These are phyloP conservation scores for Castanopsis chinensis DNA, from an alignment of 306 rosid species.

Conservation along the genomic window DNA sequence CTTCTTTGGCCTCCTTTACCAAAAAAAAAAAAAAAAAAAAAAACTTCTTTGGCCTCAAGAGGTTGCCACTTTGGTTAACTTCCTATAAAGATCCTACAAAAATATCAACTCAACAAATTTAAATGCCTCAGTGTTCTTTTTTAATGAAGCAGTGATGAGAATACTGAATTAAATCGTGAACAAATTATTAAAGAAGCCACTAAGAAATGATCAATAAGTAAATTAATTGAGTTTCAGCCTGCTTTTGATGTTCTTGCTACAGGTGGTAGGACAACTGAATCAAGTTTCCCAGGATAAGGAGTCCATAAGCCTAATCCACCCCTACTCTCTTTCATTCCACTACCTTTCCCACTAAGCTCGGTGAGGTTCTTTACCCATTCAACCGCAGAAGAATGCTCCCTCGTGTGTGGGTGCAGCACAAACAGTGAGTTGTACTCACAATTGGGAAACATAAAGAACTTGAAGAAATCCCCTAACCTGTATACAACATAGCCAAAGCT, in stretches of 20 bases:
- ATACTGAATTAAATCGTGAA: not conserved
- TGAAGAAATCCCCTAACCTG: slow-evolving; percentile 66
- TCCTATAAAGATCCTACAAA: not conserved
- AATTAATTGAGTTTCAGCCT: slow-evolving; percentile 52
- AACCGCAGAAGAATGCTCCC: slow-evolving; percentile 97
- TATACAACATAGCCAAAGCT: slow-evolving; percentile 90
- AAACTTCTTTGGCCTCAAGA: not conserved
- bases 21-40: too few relatives aligned
- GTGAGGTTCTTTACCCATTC: slow-evolving; percentile 88
- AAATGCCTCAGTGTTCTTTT: not conserved
- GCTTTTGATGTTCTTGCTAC: slow-evolving; percentile 87
- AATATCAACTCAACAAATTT: not conserved
- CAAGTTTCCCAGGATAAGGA: slow-evolving; percentile 78
- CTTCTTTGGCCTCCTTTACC: too few relatives aligned
- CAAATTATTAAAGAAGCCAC: not conserved
- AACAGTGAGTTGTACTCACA: slow-evolving; percentile 93
- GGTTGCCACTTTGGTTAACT: not conserved
- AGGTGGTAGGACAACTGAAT: slow-evolving; percentile 63
- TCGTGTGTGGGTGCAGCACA: slow-evolving; percentile 92
- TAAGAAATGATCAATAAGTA: not conserved
- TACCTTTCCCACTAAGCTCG: slow-evolving; percentile 53
- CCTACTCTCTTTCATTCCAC: slow-evolving; percentile 67
- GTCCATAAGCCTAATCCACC: slow-evolving; percentile 96
- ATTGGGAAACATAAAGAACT: slow-evolving; percentile 87
- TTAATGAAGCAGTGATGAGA: not conserved